Conservation (phyloP, 2,329 filamentous ascomycete species). For the Fusarium buxicola region DNA sequence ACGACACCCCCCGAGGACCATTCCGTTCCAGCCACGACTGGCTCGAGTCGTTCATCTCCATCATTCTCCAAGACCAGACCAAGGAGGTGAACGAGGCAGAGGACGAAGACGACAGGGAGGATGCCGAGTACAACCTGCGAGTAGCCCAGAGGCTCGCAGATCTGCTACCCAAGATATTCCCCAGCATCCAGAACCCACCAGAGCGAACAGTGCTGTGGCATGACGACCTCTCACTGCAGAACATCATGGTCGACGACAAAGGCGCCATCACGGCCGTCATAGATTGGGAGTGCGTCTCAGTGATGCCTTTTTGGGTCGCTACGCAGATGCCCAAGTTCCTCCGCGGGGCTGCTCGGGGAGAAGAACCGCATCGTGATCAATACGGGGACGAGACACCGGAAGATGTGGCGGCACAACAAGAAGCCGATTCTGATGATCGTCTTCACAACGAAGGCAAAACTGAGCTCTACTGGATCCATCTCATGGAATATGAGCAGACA, state of each 20-base stretch:
- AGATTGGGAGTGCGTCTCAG: slow-evolving; percentile 58
- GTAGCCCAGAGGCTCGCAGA: slow-evolving; percentile 45
- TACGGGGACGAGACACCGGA: slow-evolving; percentile 47
- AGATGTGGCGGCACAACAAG: not conserved
- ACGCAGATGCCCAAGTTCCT: slow-evolving; percentile 52
- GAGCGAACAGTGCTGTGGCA: slow-evolving; percentile 52
- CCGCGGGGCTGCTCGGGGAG: slow-evolving; percentile 40
- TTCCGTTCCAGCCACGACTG: slow-evolving; percentile 54
- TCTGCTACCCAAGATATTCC: slow-evolving; percentile 50
- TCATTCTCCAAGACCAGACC: slow-evolving; percentile 47
- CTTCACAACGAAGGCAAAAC: slow-evolving; percentile 55
- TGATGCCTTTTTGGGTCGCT: slow-evolving; percentile 54
- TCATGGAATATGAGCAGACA: slow-evolving; percentile 56
- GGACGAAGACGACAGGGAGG: slow-evolving; percentile 48
- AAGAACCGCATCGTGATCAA: slow-evolving; percentile 47
- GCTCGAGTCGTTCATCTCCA: slow-evolving; percentile 48
- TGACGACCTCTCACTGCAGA: slow-evolving; percentile 52
- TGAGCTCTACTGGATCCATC: slow-evolving; percentile 54
- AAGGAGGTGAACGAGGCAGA: slow-evolving; percentile 34
- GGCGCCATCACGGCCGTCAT: slow-evolving; percentile 53
- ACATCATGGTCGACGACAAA: slow-evolving; percentile 55
- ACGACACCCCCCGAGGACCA: slow-evolving; percentile 52
- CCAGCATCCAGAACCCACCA: slow-evolving; percentile 32
- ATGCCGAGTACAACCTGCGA: slow-evolving; percentile 43
- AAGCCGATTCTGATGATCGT: slow-evolving; percentile 20